phyloP scores from a whole-genome alignment of 23 red algal species.

The Pyropia haitanensis region DNA sequence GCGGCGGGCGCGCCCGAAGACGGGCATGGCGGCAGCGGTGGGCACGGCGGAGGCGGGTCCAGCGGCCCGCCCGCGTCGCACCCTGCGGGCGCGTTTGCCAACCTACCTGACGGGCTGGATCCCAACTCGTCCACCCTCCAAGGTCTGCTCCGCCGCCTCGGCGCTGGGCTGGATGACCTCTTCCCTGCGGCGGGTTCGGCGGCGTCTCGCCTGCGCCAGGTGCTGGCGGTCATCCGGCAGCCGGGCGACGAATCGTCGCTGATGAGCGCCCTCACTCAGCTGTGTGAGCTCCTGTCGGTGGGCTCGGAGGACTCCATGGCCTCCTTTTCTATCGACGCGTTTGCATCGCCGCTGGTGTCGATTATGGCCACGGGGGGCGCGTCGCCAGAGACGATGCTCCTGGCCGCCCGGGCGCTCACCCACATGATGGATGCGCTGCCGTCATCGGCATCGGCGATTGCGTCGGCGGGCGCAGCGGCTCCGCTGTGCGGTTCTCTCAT shows the following conservation, averaged over 20 bases:
- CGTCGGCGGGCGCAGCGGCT: conserved; percentile 45
- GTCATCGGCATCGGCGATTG: conserved; percentile 60
- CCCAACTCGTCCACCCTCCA: conserved; percentile 24
- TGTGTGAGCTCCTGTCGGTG: conserved; percentile 94
- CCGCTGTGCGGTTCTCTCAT: conserved; percentile 73
- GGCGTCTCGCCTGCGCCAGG: conserved; percentile 38
- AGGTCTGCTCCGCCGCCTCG: conserved; percentile 33
- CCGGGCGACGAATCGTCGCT: conserved; percentile 11
- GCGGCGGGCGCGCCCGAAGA: too few species aligned
- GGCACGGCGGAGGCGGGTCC: too few species aligned
- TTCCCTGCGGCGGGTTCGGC: conserved; percentile 38
- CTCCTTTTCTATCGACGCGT: conserved; percentile 69
- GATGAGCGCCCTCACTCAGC: conserved; percentile 60
- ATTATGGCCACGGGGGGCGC: conserved; percentile 25
- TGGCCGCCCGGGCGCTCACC: conserved; percentile 81
- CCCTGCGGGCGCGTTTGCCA: background rate
- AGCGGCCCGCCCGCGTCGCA: too few species aligned
- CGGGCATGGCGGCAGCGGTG: too few species aligned
- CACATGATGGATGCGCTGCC: conserved; percentile 91
- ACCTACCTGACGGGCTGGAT: background rate
- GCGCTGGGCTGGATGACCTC: conserved; percentile 64
- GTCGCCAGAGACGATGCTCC: conserved; percentile 50
- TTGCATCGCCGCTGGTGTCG: conserved; percentile 71
- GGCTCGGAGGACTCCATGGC: conserved; percentile 82
- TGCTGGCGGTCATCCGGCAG: conserved; percentile 26